Evolutionary conservation across 2,329 filamentous ascomycete species (phyloP), one percentile per base, ranked within the genome.

Genomic region (Trichoderma sp.): DNA sequence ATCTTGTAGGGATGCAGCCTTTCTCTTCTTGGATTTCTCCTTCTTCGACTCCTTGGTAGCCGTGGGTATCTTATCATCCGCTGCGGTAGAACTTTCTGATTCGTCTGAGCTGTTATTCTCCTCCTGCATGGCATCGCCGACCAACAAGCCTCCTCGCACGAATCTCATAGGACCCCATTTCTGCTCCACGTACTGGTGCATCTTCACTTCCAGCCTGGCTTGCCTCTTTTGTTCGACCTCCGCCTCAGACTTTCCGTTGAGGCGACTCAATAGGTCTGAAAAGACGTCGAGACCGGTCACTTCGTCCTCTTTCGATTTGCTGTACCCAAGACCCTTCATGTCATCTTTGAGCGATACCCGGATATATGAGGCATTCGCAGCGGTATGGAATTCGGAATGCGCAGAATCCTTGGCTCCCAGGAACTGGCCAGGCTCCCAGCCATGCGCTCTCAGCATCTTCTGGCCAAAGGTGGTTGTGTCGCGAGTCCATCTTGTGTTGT

Each of bases 401-500:
- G 88, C 80, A 8, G 93, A 89, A 76, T 93, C 85, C 74, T 90
- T 86, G 4, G 90, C 91, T 64, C 95, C 95, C 25, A 99, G 87
- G 64, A 88, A 92, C 71, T 90, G 86, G 39, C 95, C 95, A 0
- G 94, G 93, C 70, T 90, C 86, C 95, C 95, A 99, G 71, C 95
- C 95, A 75, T 97, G 93, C 17, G 90, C 85, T 59, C 90, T 88
- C 75, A 99, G 89, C 72, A 98, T 94, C 76, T 89, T 92, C 78
- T 97, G 94, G 73, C 95, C 95, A 78, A 95, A 98, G 64, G 89
- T 90, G 67, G 86, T 86, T 71, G 90, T 92, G 77, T 94, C 90
- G 74, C 90, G 89, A 67, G 90, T 89, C 95, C 95, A 99, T 84
- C 87, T 89, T 57, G 92, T 97, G 79, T 98, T 99, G 81, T 98